Percentiles rank a stretch among this genome's conserved stretches.
phyloP scores from a whole-genome alignment of 148 eudicot species.

The Amaranthus palmeri region DNA sequence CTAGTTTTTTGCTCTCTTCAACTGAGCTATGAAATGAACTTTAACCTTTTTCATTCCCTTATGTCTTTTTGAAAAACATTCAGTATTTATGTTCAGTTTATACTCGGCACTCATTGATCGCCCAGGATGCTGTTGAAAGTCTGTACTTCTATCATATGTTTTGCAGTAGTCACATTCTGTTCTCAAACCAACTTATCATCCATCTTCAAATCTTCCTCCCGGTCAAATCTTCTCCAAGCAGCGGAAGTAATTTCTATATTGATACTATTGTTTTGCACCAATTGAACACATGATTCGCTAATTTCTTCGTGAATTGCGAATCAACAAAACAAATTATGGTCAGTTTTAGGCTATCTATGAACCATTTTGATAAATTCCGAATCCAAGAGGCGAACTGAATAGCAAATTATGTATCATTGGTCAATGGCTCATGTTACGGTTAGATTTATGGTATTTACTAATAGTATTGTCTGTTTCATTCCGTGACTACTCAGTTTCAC shows the following conservation, averaged over 20 bases:
- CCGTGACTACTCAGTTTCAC: conserved; percentile 26
- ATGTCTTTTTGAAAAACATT: conserved; percentile 31
- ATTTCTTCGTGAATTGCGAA: too few species aligned
- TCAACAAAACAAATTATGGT: too few species aligned
- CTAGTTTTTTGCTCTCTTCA: conserved; percentile 27
- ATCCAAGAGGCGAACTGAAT: too few species aligned
- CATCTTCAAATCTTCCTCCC: conserved; percentile 19
- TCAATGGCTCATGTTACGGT: conserved; percentile 30
- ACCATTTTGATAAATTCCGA: too few species aligned
- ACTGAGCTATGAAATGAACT: conserved; percentile 22
- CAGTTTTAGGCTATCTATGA: too few species aligned
- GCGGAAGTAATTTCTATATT: conserved; percentile 26
- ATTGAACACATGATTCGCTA: too few species aligned
- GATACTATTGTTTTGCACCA: conserved; percentile 24
- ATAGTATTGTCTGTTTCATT: conserved; percentile 14
- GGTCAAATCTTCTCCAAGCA: conserved; percentile 23
- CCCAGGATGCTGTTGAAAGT: conserved; percentile 24
- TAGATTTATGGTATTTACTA: conserved; percentile 27
- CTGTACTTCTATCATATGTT: conserved; percentile 29
- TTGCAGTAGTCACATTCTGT: conserved; percentile 32
- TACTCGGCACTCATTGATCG: conserved; percentile 28
- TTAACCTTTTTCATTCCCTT: conserved; percentile 30
- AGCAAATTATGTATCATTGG: conserved; percentile 35
- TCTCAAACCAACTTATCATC: conserved; percentile 25
- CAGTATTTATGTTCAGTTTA: conserved; percentile 22